phyloP scores from a whole-genome alignment of 805 yeast species.

The Yueomyces sp. region DNA sequence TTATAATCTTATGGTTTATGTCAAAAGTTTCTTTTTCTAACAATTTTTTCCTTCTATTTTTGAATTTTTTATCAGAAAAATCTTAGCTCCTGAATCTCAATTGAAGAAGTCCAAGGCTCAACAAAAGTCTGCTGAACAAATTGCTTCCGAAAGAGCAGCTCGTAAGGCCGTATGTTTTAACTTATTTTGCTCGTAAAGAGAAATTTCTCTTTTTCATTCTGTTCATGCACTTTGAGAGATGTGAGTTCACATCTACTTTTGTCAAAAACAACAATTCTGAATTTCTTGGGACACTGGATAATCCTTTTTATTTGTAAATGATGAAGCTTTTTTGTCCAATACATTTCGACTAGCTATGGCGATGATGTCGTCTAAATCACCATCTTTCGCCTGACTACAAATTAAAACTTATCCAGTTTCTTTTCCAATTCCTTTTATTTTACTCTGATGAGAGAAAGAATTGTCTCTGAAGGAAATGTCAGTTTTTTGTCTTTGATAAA shows the following conservation, averaged over 20 bases:
- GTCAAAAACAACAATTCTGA: not conserved
- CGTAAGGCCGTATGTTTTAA: constrained; percentile 64
- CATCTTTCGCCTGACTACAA: constrained; percentile 58
- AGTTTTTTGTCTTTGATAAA: no score
- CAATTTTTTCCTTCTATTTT: constrained; percentile 1
- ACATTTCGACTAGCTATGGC: constrained; percentile 54
- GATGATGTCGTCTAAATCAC: constrained; percentile 58
- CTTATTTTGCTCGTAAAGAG: not conserved
- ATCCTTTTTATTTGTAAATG: constrained; percentile 9
- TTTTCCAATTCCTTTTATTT: no score
- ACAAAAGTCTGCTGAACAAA: constrained; percentile 63
- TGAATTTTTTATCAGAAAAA: constrained; percentile 21
- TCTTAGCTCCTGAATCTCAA: constrained; percentile 67
- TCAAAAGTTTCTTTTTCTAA: constrained; percentile 4
- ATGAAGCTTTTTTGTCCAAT: constrained; percentile 37
- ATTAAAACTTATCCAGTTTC: not conserved
- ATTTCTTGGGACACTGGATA: constrained; percentile 4
- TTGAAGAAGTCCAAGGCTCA: constrained; percentile 71
- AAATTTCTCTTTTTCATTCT: not conserved
- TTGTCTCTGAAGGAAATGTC: no score
- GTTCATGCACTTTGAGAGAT: not conserved
- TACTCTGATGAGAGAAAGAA: no score
- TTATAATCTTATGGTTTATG: not conserved
- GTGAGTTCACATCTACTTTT: not conserved
- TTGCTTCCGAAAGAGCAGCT: constrained; percentile 68